Conservation (phyloP, 257 asterid genomes). For the Solanum appendiculatum region DNA sequence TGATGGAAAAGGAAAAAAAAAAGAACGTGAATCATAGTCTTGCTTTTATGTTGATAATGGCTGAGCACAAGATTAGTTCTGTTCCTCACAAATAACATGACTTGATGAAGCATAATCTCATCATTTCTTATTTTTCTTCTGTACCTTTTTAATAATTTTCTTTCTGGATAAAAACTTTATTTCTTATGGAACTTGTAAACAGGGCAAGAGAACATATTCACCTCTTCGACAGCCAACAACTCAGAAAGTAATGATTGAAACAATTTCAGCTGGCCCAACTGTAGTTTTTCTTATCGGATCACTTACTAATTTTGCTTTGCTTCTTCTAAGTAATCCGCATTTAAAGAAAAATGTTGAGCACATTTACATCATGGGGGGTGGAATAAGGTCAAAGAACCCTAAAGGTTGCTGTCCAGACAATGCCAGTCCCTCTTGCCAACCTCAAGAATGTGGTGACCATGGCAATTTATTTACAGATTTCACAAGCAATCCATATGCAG, state of each 20-base stretch:
- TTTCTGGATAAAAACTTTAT: neutral
- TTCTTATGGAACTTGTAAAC: slow-evolving; percentile 1
- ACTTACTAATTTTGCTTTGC: slow-evolving; percentile 53
- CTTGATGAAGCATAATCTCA: neutral
- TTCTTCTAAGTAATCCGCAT: slow-evolving; percentile 63
- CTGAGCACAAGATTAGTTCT: neutral
- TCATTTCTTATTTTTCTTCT: neutral
- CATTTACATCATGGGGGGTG: slow-evolving; percentile 78
- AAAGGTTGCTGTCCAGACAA: slow-evolving; percentile 55
- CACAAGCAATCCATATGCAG: slow-evolving; percentile 71
- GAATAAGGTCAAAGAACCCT: slow-evolving; percentile 58
- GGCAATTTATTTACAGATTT: slow-evolving; percentile 65
- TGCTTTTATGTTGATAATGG: neutral
- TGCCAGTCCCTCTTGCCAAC: slow-evolving; percentile 39
- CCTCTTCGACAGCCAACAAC: slow-evolving; percentile 68
- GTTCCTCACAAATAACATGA: neutral
- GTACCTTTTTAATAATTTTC: neutral
- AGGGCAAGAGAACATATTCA: slow-evolving; percentile 60
- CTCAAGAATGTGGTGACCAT: slow-evolving; percentile 52
- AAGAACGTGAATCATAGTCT: neutral
- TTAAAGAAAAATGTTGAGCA: slow-evolving; percentile 60
- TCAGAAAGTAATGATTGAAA: slow-evolving; percentile 64
- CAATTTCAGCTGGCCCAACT: slow-evolving; percentile 60
- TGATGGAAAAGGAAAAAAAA: neutral
- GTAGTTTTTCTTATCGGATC: slow-evolving; percentile 52